Conservation (phyloP, 2,329 filamentous ascomycete species). For the Penicillium sp. region DNA sequence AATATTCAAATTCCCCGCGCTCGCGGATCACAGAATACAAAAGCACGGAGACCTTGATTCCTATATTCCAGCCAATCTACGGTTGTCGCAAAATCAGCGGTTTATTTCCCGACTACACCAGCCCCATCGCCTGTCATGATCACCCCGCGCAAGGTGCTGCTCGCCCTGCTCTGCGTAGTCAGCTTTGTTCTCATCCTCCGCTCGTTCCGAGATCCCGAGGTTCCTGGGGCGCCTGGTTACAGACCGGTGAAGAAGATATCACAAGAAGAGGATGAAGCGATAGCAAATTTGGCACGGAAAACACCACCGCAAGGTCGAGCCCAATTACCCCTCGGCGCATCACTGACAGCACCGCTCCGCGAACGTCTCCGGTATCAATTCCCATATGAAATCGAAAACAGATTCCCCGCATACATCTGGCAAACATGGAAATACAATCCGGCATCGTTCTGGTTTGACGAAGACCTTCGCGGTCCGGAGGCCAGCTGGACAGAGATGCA, state of each 20-base stretch:
- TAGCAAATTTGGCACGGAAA: slow-evolving; percentile 13
- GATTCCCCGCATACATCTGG: slow-evolving; percentile 98
- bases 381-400: slow-evolving; percentile 82
- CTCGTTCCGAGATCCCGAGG: slow-evolving; percentile 53
- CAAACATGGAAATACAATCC: slow-evolving; percentile 96
- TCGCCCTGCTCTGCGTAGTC: slow-evolving; percentile 68
- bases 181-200: slow-evolving; percentile 69
- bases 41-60: slow-evolving; percentile 6
- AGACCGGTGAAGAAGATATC: slow-evolving; percentile 27
- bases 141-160: slow-evolving; percentile 72
- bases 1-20: slow-evolving; percentile 7
- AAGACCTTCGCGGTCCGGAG: slow-evolving; percentile 76
- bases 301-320: slow-evolving; percentile 19
- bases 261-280: slow-evolving; percentile 20
- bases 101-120: slow-evolving; percentile 4
- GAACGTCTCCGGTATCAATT: slow-evolving; percentile 88
- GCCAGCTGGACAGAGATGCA: slow-evolving; percentile 86
- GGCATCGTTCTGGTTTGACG: slow-evolving; percentile 69
- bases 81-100: slow-evolving; percentile 10
- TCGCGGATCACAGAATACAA: slow-evolving; percentile 10
- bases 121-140: slow-evolving; percentile 58
- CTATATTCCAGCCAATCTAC: not conserved
- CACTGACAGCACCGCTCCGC: slow-evolving; percentile 70
- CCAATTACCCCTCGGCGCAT: slow-evolving; percentile 60
- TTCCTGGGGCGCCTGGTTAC: slow-evolving; percentile 29